Base-by-base conservation (phyloP, 1,139 yeast species). In the Chernovozyma aurita region DNA sequence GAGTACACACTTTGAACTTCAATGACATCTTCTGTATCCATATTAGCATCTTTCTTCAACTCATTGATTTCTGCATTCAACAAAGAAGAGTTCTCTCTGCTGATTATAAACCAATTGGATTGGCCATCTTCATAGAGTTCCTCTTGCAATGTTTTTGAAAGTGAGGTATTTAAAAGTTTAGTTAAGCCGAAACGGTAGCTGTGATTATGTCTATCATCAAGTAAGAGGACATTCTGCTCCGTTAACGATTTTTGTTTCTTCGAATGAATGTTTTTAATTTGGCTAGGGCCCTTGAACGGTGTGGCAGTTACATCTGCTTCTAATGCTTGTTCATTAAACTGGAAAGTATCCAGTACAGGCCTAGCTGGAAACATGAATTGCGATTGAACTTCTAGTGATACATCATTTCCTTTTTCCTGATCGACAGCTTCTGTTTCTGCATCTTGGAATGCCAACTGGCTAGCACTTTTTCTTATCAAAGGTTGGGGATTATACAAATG, bases 61-160 rank as follows among this genome's bases (percentile, higher is more conserved):
- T 54, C 53, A 18, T 40, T 44, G 12, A 56, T 39, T 30, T 58
- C 59, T 3, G 42, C 46, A 22, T 50, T 49, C 24, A 58, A 49
- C 4, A 55, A 44, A 7, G 56, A 50, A 8, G 43, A 42, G 33
- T 55, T 54, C 22, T 59, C 64, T 24, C 59, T 42, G 11, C 55
- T 44, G 12, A 60, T 43, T 4, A 51, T 31, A 4, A 57, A 51
- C 74, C 74, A 68, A 41, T 68, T 68, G 5, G 63, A 53, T 36
- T 58, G 63, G 1, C 63, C 63, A 33, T 64, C 70, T 14, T 45
- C 47, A 32, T 52, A 53, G 35, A 57, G 50, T 24, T 53, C 57
- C 24, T 50, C 42, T 30, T 3, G 57, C 55, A n/a, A 53, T 38
- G 27, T 42, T 41, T 11, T 46, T 6, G 38, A 14, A 21, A 34